Conservation (phyloP, 495 filamentous ascomycete genomes). For the Neurospora intermedia region DNA sequence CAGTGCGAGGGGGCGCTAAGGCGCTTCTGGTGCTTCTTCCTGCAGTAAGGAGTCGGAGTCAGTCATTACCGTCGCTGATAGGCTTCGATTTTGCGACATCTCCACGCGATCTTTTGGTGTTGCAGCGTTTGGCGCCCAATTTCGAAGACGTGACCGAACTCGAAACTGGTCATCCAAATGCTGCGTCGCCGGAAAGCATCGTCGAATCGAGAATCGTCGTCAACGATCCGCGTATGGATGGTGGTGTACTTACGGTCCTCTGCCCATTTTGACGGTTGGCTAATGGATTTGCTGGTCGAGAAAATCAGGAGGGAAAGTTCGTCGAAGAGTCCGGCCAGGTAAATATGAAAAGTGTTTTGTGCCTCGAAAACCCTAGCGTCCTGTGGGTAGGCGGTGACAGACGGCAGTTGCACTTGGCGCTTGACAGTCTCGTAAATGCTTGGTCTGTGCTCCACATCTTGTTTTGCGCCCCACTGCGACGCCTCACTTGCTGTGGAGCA, state of each 20-base stretch:
- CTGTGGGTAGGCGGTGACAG: slow-evolving; percentile 14
- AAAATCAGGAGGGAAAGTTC: slow-evolving; percentile 14
- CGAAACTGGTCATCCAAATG: not conserved
- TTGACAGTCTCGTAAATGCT: slow-evolving; percentile 1
- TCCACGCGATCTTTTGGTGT: slow-evolving; percentile 5
- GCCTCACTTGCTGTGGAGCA: not conserved
- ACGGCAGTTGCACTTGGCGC: slow-evolving; percentile 8
- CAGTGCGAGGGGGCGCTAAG: slow-evolving; percentile 97
- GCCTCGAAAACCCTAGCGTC: slow-evolving; percentile 22
- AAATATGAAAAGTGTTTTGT: slow-evolving; percentile 22
- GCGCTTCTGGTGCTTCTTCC: slow-evolving; percentile 99
- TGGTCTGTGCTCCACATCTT: not conserved
- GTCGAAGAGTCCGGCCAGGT: slow-evolving; percentile 7
- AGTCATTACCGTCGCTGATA: not conserved
- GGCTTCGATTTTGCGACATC: not conserved
- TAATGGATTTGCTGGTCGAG: slow-evolving; percentile 24
- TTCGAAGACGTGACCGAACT: not conserved
- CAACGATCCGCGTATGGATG: not conserved
- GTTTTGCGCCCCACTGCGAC: not conserved
- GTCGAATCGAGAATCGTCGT: not conserved
- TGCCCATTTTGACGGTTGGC: slow-evolving; percentile 33
- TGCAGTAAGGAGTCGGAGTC: slow-evolving; percentile 25
- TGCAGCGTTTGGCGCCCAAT: not conserved
- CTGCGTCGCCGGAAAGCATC: not conserved
- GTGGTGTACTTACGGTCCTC: slow-evolving; percentile 38